These are phyloP conservation scores for Boechera stricta DNA, from an alignment of 345 rosid genomes.

Conservation along the genomic window DNA sequence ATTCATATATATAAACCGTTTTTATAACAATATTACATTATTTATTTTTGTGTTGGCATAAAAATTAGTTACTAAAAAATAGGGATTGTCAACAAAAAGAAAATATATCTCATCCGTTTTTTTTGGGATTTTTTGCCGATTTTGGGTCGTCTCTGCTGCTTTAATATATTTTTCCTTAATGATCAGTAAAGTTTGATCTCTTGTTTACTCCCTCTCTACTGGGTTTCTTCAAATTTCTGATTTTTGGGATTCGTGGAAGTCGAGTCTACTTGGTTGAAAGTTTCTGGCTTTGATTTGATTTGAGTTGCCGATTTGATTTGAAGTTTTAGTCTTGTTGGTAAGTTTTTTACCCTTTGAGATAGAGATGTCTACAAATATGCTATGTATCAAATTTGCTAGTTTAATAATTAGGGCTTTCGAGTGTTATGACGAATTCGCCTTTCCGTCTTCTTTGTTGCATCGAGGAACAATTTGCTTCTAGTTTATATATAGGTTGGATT, in stretches of 20 bases:
- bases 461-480: not conserved
- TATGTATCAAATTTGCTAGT: not conserved
- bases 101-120: not conserved
- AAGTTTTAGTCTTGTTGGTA: not conserved
- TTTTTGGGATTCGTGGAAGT: not conserved
- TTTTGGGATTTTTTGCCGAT: not conserved
- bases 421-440: conserved; percentile 12
- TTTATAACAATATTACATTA: not conserved
- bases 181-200: not conserved
- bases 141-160: not conserved
- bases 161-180: not conserved
- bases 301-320: not conserved
- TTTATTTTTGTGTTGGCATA: not conserved
- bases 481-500: not conserved
- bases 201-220: not conserved
- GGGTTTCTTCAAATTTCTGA: not conserved
- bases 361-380: not conserved
- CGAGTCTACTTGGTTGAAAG: conserved; percentile 2
- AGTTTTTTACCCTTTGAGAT: not conserved
- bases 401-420: conserved; percentile 38
- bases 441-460: conserved; percentile 2
- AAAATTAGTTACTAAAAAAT: not conserved
- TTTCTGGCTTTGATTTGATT: not conserved
- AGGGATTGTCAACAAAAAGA: not conserved
- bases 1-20: no score